Percentiles rank a stretch among this genome's conserved stretches.
These are phyloP conservation scores for Arctostaphylos glauca DNA, from an alignment of 148 eudicot genomes.

Conservation along the genomic window DNA sequence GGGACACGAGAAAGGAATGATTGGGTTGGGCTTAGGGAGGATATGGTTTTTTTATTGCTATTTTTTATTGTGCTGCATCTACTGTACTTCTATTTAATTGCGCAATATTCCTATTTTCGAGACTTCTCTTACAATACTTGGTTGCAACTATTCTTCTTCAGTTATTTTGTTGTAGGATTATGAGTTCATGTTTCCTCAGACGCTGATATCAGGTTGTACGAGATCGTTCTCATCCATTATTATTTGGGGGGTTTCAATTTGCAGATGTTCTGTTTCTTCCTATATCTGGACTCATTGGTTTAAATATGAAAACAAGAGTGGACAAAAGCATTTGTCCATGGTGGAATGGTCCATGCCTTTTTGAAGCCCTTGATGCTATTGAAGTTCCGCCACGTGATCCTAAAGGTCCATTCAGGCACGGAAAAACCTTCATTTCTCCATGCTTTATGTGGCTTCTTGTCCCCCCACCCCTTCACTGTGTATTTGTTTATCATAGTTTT, in stretches of 20 bases:
- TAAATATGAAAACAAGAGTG: constrained; percentile 67
- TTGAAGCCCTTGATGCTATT: constrained; percentile 82
- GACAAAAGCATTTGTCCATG: constrained; percentile 70
- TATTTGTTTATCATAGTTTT: not conserved
- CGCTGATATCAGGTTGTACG: not conserved
- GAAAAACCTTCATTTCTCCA: not conserved
- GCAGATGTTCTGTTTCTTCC: constrained; percentile 93
- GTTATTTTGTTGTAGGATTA: not conserved
- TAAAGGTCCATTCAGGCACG: constrained; percentile 78
- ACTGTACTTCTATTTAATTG: not conserved
- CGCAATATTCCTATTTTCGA: not conserved
- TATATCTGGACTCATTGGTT: constrained; percentile 79
- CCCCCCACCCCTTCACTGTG: not conserved
- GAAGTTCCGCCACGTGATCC: constrained; percentile 87
- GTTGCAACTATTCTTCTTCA: not conserved
- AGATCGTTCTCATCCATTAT: not conserved
- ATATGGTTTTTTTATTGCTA: not conserved
- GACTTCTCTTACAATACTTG: not conserved
- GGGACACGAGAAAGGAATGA: not conserved
- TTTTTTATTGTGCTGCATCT: constrained; percentile 5
- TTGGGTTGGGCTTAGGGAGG: not conserved
- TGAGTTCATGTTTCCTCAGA: constrained; percentile 6
- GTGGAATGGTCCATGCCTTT: constrained; percentile 92
- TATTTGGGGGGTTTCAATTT: constrained; percentile 16
- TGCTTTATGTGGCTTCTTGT: not conserved